Conservation (phyloP, 2,329 filamentous ascomycete genomes). For the Ophiostoma sp. region DNA sequence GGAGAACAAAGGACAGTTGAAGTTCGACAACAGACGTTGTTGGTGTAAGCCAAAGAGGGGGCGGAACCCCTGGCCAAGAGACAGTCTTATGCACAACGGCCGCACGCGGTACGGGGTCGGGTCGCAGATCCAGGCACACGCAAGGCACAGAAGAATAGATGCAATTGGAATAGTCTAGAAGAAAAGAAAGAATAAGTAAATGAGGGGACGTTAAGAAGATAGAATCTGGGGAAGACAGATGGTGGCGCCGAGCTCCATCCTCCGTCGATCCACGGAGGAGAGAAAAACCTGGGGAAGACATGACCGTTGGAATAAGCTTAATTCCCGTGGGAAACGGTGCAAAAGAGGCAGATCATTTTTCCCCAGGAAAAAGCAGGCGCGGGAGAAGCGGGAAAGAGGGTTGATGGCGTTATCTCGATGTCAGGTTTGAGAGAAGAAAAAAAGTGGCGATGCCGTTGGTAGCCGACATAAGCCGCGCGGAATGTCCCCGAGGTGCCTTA, state of each 20-base stretch:
- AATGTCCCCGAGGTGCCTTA: not conserved
- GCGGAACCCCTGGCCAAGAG: not conserved
- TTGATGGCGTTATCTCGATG: not conserved
- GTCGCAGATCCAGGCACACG: not conserved
- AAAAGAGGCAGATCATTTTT: not conserved
- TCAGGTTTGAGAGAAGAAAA: not conserved
- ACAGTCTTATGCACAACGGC: not conserved
- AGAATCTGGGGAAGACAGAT: not conserved
- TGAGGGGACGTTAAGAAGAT: not conserved
- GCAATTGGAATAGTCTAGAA: not conserved
- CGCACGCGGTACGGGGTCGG: not conserved
- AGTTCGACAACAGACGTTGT: not conserved
- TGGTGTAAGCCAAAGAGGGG: not conserved
- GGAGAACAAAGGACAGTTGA: too few species aligned
- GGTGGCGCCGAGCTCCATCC: not conserved
- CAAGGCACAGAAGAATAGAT: not conserved
- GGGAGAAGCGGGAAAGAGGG: not conserved
- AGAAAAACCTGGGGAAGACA: not conserved
- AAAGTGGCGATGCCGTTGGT: not conserved
- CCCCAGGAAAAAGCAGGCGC: not conserved
- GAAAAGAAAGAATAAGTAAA: not conserved
- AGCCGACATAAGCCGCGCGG: constrained; percentile 20
- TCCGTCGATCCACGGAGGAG: not conserved
- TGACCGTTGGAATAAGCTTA: constrained; percentile 12
- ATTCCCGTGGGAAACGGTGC: not conserved